Base-by-base conservation (phyloP, 2,329 filamentous ascomycete genomes). In the Colletotrichum tropicale region DNA sequence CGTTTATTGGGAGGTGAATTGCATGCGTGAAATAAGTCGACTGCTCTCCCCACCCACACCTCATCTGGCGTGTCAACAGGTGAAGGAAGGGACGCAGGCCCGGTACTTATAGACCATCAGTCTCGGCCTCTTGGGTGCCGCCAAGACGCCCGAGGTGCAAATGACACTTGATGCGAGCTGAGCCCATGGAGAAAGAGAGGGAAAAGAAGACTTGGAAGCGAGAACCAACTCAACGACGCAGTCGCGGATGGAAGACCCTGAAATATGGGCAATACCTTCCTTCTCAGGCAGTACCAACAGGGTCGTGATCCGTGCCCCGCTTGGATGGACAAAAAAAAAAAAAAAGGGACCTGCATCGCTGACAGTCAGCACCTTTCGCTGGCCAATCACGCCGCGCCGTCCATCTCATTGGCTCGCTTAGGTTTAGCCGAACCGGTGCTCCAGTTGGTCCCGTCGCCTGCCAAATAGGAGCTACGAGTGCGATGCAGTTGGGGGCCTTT, bases 401-500 rank as follows among this genome's bases (percentile, higher is more conserved):
- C 26, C 36, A 9, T 75, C 56, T 34, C n/a, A 75, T 75, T 72
- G 69, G 73, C 24, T 72, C 73, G 73, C 73, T 43, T 75, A 58
- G n/a, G 3, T 26, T 48, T 36, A 64, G 38, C 69, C 62, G 56
- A 64, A 38, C 18, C 32, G 66, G 15, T 58, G 62, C 56, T 32
- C 28, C 56, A 21, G 43, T 52, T 61, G 28, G 58, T 61, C n/a
- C 26, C 58, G 32, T n/a, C 58, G 30, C 58, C 58, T 62, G 30
- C 58, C 58, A n/a, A 36, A 62, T 21, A n/a, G 30, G 58, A 61
- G 58, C 28, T 61, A 30, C 18, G 58, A 36, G 28, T 61, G 30
- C 58, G 58, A 62, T 62, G 58, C 21, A 32, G 58, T 62, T 62
- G 58, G 58, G 21, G 30, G 28, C 58, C 32, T 62, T 58, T 52